Percentiles rank a stretch among this genome's conserved stretches.
phyloP scores from a whole-genome alignment of 257 asterid genomes.

The Solanum dulcamara region DNA sequence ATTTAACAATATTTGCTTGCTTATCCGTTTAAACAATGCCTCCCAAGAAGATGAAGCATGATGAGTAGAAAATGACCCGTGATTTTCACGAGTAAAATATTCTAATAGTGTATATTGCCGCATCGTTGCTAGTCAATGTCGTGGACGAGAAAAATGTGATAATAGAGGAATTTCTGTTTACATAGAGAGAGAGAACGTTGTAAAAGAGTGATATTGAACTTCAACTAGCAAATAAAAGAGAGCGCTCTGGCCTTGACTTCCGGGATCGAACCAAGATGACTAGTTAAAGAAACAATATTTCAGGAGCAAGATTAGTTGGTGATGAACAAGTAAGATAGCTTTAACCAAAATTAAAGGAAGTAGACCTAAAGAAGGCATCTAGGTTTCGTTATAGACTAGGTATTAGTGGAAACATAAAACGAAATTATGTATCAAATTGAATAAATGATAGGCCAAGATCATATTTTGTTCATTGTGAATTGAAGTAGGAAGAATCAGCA shows the following conservation, averaged over 20 bases:
- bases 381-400: background rate
- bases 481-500: background rate
- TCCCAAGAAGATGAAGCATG: background rate
- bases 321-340: background rate
- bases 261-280: background rate
- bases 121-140: background rate
- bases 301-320: background rate
- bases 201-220: background rate
- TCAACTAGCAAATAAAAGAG: background rate
- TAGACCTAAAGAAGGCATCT: background rate
- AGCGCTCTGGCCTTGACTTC: background rate
- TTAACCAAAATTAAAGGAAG: background rate
- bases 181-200: background rate
- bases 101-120: background rate
- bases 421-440: background rate
- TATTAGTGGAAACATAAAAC: background rate
- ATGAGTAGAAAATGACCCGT: background rate
- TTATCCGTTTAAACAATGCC: background rate
- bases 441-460: background rate
- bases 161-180: background rate
- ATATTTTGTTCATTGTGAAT: background rate
- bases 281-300: background rate
- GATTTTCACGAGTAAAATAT: background rate
- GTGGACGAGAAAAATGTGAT: background rate
- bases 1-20: background rate